Percentiles rank a stretch among this genome's conserved stretches.
phyloP scores from a whole-genome alignment of 2,329 filamentous ascomycete species.

The Clathrospora elynae region DNA sequence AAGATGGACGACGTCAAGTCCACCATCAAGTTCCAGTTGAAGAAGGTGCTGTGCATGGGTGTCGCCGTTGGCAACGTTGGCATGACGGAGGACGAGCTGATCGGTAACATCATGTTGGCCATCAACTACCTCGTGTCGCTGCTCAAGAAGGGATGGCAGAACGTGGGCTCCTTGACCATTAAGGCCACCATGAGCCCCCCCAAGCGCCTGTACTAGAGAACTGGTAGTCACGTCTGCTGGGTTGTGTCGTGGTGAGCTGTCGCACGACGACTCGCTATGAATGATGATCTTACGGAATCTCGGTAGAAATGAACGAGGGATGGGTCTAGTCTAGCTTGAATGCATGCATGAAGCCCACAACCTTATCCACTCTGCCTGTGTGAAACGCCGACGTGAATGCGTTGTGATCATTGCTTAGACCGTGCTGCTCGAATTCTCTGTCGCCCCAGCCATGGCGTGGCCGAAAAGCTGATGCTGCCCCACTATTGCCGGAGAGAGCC shows the following conservation, averaged over 20 bases:
- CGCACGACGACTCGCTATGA: slow-evolving; percentile 23
- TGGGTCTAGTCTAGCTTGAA: slow-evolving; percentile 41
- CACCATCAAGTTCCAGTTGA: slow-evolving; percentile 99
- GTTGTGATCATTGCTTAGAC: too few relatives aligned
- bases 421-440: slow-evolving; percentile 9
- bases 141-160: slow-evolving; percentile 99
- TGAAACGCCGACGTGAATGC: too few relatives aligned
- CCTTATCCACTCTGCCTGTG: background rate
- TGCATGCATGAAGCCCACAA: slow-evolving; percentile 38
- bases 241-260: slow-evolving; percentile 20
- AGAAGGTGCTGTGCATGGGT: slow-evolving; percentile 99
- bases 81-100: slow-evolving; percentile 94
- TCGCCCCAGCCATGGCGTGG: too few relatives aligned
- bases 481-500: too few relatives aligned
- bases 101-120: slow-evolving; percentile 98
- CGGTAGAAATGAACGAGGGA: slow-evolving; percentile 25
- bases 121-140: slow-evolving; percentile 99
- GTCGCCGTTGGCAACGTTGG: slow-evolving; percentile 98
- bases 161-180: slow-evolving; percentile 99
- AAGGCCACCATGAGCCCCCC: slow-evolving; percentile 99
- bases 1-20: slow-evolving; percentile 99
- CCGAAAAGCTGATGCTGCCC: too few relatives aligned
- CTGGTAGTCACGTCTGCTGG: slow-evolving; percentile 22
- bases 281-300: slow-evolving; percentile 29
- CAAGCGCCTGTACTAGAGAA: slow-evolving; percentile 88